Evolutionary conservation across 2,329 filamentous ascomycete genomes (phyloP).

Genomic region (Penicillium polonicum): DNA sequence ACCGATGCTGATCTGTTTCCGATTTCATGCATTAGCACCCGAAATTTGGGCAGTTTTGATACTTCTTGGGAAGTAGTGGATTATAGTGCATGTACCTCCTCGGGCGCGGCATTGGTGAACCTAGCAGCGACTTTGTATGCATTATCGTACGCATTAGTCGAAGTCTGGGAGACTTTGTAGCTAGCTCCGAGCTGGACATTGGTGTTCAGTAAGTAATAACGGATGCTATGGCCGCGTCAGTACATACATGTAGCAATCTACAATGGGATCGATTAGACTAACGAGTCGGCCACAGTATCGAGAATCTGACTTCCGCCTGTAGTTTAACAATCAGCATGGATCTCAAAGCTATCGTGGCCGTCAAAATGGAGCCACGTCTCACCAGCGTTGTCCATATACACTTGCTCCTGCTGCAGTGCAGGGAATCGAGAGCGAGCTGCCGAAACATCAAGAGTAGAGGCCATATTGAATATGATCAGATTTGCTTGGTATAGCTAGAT

Average conservation of each 20-base stretch:
- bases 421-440: constrained; percentile 64
- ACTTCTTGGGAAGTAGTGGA: background rate
- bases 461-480: constrained; percentile 21
- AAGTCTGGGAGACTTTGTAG: constrained; percentile 60
- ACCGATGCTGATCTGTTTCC: constrained; percentile 50
- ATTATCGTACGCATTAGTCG: constrained; percentile 58
- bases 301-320: constrained; percentile 68
- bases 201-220: constrained; percentile 62
- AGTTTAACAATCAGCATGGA: background rate
- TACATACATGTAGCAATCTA: background rate
- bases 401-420: constrained; percentile 63
- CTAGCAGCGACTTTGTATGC: constrained; percentile 65
- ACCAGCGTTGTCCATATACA: constrained; percentile 70
- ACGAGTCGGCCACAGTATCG: constrained; percentile 65
- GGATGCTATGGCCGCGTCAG: constrained; percentile 49
- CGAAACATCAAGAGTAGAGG: constrained; percentile 53
- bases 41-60: background rate
- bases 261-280: constrained; percentile 27
- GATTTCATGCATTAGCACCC: background rate
- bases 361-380: background rate
- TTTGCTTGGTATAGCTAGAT: background rate
- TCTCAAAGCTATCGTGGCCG: background rate
- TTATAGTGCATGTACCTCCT: constrained; percentile 54
- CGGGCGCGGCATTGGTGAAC: constrained; percentile 66
- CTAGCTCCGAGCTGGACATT: constrained; percentile 76